Evolutionary conservation across 2,329 filamentous ascomycete genomes (phyloP).

Genomic region (Boeremia exigua): DNA sequence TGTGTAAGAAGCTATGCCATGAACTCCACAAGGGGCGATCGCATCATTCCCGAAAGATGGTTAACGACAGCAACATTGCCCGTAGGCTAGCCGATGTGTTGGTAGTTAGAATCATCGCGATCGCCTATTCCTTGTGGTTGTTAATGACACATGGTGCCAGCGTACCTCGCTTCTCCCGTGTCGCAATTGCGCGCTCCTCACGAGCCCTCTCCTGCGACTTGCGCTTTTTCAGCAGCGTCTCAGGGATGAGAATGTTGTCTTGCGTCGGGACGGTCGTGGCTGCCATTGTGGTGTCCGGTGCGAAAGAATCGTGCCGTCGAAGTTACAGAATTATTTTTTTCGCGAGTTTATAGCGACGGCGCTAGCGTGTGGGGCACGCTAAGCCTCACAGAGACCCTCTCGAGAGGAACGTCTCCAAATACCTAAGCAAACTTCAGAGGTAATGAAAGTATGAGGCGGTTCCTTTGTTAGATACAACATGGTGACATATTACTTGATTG

Average conservation of each 20-base stretch:
- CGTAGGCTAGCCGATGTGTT: conserved; percentile 86
- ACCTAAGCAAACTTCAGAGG: not conserved
- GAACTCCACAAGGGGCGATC: conserved; percentile 34
- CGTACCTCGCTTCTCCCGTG: conserved; percentile 91
- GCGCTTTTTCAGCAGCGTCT: conserved; percentile 99
- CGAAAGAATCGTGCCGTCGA: conserved; percentile 19
- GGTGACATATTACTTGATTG: no score
- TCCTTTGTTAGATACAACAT: no score
- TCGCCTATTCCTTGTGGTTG: conserved; percentile 31
- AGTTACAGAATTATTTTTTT: conserved; percentile 15
- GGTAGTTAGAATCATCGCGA: conserved; percentile 85
- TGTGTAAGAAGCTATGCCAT: conserved; percentile 19
- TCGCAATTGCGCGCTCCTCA: conserved; percentile 80
- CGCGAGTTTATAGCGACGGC: conserved; percentile 3
- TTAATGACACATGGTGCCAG: conserved; percentile 38
- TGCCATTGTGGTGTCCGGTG: conserved; percentile 17
- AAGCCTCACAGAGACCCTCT: conserved; percentile 9
- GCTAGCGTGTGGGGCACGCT: conserved; percentile 12
- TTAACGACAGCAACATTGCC: conserved; percentile 98
- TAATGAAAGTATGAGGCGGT: not conserved
- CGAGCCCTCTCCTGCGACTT: conserved; percentile 99
- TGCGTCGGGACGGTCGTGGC: conserved; percentile 87
- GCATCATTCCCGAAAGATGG: conserved; percentile 99
- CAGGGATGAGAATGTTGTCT: conserved; percentile 95
- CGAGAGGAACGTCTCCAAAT: not conserved